Evolutionary conservation across 192 early-diverging fungal genomes (phyloP).

Genomic region (Ramicandelaber brevisporus): DNA sequence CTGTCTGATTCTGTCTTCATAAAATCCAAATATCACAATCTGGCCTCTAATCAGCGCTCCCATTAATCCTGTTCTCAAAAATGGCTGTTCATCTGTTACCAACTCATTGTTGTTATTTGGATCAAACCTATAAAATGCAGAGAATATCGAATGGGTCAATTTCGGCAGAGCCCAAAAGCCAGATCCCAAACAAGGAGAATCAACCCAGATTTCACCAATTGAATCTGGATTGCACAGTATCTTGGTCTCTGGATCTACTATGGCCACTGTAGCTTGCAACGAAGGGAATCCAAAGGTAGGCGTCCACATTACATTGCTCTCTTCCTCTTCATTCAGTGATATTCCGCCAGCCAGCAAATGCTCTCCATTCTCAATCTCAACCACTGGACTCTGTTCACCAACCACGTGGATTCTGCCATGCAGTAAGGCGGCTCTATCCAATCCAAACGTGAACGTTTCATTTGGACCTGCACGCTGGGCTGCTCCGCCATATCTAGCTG

Average conservation of each 20-base stretch:
- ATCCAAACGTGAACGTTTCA: no score
- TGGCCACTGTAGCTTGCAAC: slow-evolving; percentile 27
- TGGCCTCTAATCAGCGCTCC: slow-evolving; percentile 42
- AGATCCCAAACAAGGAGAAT: slow-evolving; percentile 37
- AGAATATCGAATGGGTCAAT: slow-evolving; percentile 46
- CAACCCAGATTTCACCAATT: slow-evolving; percentile 71
- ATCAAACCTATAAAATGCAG: slow-evolving; percentile 22
- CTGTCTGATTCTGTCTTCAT: slow-evolving; percentile 48
- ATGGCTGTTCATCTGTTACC: slow-evolving; percentile 30
- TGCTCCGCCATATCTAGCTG: no score
- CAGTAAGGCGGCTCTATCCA: no score
- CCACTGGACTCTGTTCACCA: no score
- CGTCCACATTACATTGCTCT: no score
- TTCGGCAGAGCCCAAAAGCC: slow-evolving; percentile 58
- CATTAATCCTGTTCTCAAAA: slow-evolving; percentile 48
- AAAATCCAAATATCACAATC: slow-evolving; percentile 47
- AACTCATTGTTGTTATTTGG: slow-evolving; percentile 6
- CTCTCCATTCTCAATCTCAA: no score
- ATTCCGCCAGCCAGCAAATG: no score
- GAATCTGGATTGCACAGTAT: slow-evolving; percentile 41
- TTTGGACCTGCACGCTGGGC: no score
- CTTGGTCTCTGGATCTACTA: slow-evolving; percentile 61
- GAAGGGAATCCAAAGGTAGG: slow-evolving; percentile 14
- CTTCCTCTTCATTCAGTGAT: no score
- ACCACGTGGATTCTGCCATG: no score